A percentile compares a stretch with the other conserved stretches of the same genome.
Conservation (phyloP, 768 basidiomycete species). For the Lactarius sanguifluus region DNA sequence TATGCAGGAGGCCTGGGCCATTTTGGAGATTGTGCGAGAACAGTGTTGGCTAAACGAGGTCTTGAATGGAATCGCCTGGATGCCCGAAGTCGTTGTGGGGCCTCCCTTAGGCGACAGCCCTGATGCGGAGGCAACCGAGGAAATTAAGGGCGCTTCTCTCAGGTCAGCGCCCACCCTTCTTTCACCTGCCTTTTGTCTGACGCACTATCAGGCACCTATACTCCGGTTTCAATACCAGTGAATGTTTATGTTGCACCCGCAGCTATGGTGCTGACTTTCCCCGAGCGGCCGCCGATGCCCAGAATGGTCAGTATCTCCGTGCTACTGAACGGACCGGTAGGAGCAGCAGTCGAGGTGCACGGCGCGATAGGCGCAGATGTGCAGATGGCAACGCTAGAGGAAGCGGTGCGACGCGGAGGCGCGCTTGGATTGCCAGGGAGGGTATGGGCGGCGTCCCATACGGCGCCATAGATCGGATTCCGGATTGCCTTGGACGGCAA, state of each 20-base stretch:
- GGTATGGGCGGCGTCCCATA: constrained; percentile 45
- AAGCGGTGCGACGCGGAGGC: constrained; percentile 71
- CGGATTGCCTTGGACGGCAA: neutral
- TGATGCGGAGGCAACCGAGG: constrained; percentile 44
- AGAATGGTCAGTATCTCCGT: constrained; percentile 67
- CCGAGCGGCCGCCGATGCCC: constrained; percentile 61
- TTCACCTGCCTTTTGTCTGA: neutral
- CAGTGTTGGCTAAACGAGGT: constrained; percentile 84
- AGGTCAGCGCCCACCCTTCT: constrained; percentile 43
- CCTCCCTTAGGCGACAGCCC: constrained; percentile 32
- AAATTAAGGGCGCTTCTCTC: constrained; percentile 60
- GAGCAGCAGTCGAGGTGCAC: constrained; percentile 55
- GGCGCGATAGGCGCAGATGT: constrained; percentile 52
- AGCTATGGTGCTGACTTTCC: constrained; percentile 59
- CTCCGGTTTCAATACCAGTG: constrained; percentile 67
- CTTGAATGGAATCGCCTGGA: constrained; percentile 62
- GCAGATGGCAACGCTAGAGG: constrained; percentile 58
- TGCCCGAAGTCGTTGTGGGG: constrained; percentile 46
- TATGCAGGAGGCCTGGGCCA: constrained; percentile 71
- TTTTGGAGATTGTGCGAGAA: constrained; percentile 79
- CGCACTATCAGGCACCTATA: constrained; percentile 45
- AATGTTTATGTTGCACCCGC: constrained; percentile 55
- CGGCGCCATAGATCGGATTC: constrained; percentile 12
- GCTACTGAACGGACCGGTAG: constrained; percentile 57
- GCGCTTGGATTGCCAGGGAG: constrained; percentile 66